Conservation (phyloP, 2,329 filamentous ascomycete species). For the Fusarium stilboides region DNA sequence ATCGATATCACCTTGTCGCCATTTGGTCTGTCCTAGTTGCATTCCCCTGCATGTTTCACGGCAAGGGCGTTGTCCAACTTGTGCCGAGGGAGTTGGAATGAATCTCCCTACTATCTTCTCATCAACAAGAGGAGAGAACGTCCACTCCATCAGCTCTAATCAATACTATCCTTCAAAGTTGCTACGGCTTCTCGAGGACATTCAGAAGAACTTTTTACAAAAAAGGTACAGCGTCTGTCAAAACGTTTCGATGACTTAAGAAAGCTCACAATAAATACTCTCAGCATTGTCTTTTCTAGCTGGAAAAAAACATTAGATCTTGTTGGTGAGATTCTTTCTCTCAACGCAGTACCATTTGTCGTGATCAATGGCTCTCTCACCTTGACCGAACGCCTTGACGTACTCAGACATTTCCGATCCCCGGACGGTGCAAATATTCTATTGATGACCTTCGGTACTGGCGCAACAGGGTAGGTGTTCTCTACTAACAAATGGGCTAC, state of each 20-base stretch:
- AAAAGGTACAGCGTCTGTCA: not conserved
- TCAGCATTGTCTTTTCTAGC: not conserved
- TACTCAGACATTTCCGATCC: not conserved
- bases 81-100: too few species aligned
- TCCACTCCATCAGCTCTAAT: too few species aligned
- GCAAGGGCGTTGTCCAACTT: too few species aligned
- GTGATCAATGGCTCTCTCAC: not conserved
- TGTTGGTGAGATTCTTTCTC: not conserved
- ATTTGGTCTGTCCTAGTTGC: not conserved
- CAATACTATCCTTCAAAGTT: too few species aligned
- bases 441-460: not conserved
- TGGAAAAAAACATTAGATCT: not conserved
- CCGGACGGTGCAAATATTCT: not conserved
- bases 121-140: too few species aligned
- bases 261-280: accelerated
- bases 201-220: not conserved
- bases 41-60: not conserved
- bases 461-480: not conserved
- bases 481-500: accelerated
- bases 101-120: not conserved
- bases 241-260: too few species aligned
- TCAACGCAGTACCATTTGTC: not conserved
- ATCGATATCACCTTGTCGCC: not conserved
- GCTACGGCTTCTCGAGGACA: too few species aligned
- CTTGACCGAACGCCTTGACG: too few species aligned